phyloP scores from a whole-genome alignment of 2,329 filamentous ascomycete species.

The Cladosporium sp. region DNA sequence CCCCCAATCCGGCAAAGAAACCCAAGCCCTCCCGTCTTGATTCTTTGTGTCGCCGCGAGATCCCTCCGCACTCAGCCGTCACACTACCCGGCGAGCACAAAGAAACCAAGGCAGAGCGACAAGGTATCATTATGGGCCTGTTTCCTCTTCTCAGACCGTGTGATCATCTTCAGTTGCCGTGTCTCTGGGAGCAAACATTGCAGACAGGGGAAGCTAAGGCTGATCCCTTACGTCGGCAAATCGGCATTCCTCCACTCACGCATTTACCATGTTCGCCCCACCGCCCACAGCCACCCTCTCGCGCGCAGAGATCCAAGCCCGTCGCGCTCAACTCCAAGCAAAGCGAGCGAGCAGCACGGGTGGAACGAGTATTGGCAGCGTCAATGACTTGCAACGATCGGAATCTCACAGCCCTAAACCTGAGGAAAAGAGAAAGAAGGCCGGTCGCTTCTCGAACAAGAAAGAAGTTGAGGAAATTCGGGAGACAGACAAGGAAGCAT shows the following conservation, averaged over 20 bases:
- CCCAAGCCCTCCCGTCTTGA: background rate
- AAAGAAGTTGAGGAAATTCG: slow-evolving; percentile 9
- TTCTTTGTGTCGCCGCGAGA: slow-evolving; percentile 3
- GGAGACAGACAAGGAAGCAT: slow-evolving; percentile 4
- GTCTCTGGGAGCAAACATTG: background rate
- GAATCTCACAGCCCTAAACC: slow-evolving; percentile 7
- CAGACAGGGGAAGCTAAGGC: background rate
- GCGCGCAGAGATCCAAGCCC: slow-evolving; percentile 12
- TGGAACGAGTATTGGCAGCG: slow-evolving; percentile 2
- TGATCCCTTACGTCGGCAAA: slow-evolving; percentile 4
- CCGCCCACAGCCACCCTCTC: slow-evolving; percentile 11
- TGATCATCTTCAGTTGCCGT: background rate
- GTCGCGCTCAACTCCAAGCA: slow-evolving; percentile 10
- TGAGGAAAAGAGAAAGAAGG: slow-evolving; percentile 6
- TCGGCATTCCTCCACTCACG: background rate
- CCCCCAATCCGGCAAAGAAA: slow-evolving; percentile 2
- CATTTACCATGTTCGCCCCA: slow-evolving; percentile 10
- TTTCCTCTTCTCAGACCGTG: background rate
- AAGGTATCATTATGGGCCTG: background rate
- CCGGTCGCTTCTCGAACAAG: slow-evolving; percentile 4
- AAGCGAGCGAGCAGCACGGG: slow-evolving; percentile 2
- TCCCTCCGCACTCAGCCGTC: slow-evolving; percentile 9
- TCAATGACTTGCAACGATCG: background rate
- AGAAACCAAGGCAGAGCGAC: slow-evolving; percentile 8
- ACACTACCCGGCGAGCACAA: slow-evolving; percentile 3